Conservation (phyloP, 495 filamentous ascomycete species). For the Talaromyces wortmannii region DNA sequence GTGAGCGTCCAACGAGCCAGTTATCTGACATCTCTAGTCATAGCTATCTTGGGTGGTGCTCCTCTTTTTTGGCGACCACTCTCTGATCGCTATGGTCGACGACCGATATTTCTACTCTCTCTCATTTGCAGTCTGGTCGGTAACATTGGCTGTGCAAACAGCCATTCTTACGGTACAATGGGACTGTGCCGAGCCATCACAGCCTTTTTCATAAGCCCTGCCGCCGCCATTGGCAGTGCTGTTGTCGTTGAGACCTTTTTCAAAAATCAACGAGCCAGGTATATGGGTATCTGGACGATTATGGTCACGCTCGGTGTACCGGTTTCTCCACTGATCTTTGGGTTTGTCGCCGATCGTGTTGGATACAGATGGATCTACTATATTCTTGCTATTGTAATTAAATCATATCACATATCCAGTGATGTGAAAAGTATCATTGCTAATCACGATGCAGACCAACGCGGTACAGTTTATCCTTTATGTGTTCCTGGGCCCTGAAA, state of each 20-base stretch:
- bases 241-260: slow-evolving; percentile 50
- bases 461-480: slow-evolving; percentile 45
- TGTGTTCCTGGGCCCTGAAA: slow-evolving; percentile 48
- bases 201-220: slow-evolving; percentile 47
- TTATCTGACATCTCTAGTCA: slow-evolving; percentile 46
- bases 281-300: slow-evolving; percentile 49
- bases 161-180: slow-evolving; percentile 29
- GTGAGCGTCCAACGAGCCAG: slow-evolving; percentile 32
- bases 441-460: slow-evolving; percentile 32
- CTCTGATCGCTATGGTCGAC: slow-evolving; percentile 49
- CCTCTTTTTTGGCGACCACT: slow-evolving; percentile 50
- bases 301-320: slow-evolving; percentile 45
- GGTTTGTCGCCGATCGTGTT: slow-evolving; percentile 33
- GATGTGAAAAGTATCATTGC: not conserved
- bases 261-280: slow-evolving; percentile 37
- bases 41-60: slow-evolving; percentile 38
- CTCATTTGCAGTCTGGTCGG: slow-evolving; percentile 33
- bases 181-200: slow-evolving; percentile 41
- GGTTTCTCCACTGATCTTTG: slow-evolving; percentile 37
- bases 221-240: slow-evolving; percentile 45
- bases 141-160: slow-evolving; percentile 39
- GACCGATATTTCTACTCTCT: slow-evolving; percentile 45
- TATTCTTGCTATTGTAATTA: slow-evolving; percentile 34
- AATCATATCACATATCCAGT: not conserved
- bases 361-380: slow-evolving; percentile 39